Conservation (phyloP, 1,284 basidiomycete species). For the Tilletia setariae region DNA sequence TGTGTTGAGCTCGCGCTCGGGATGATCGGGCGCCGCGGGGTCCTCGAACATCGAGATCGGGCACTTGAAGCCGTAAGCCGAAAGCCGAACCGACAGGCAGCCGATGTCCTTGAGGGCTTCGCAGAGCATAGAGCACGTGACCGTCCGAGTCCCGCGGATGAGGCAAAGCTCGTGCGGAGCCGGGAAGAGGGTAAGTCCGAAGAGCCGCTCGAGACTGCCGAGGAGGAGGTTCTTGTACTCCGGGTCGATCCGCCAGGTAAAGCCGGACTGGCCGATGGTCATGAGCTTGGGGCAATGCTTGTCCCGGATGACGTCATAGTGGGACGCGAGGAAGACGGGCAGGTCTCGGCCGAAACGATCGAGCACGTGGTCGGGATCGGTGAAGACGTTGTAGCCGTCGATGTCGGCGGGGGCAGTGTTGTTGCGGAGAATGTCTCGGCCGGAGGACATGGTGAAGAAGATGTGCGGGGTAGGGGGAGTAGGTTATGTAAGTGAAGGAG, state of each 20-base stretch:
- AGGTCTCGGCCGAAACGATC: neutral
- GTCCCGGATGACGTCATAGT: neutral
- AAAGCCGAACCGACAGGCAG: neutral
- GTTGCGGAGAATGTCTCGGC: neutral
- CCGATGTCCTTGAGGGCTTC: neutral
- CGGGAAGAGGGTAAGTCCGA: neutral
- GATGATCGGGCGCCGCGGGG: neutral
- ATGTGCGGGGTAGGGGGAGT: no score
- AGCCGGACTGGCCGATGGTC: neutral
- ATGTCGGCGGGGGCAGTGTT: neutral
- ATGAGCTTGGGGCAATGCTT: neutral
- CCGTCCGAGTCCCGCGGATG: neutral
- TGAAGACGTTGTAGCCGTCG: neutral
- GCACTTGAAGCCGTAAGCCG: neutral
- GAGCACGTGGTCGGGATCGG: neutral
- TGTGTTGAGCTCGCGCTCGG: neutral
- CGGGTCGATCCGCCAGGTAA: neutral
- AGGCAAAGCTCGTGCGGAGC: neutral
- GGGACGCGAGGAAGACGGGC: neutral
- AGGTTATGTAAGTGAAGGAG: no score
- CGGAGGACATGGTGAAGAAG: no score
- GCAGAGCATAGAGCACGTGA: neutral
- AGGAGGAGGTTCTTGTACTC: neutral
- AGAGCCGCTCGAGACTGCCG: neutral
- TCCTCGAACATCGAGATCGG: neutral